Percentiles rank a stretch among this genome's conserved stretches.
phyloP scores from a whole-genome alignment of 2,329 filamentous ascomycete species.

The Fusarium decemcellulare region DNA sequence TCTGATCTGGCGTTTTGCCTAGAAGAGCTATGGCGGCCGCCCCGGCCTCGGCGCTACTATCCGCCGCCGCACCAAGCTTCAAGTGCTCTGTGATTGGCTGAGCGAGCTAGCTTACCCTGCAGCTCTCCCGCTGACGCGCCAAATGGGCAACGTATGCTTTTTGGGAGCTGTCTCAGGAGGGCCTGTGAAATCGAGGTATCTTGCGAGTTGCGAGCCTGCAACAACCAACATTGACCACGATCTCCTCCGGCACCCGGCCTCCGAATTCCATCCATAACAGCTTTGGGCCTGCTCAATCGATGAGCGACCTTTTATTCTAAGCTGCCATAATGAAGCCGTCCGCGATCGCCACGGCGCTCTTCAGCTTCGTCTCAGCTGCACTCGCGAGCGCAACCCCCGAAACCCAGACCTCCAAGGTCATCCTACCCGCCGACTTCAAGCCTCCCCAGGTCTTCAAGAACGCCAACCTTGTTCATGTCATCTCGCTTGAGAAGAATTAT shows the following conservation, averaged over 20 bases:
- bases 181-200: constrained; percentile 41
- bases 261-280: constrained; percentile 27
- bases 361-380: constrained; percentile 68
- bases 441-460: constrained; percentile 96
- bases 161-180: constrained; percentile 49
- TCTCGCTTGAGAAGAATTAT: constrained; percentile 95
- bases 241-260: constrained; percentile 27
- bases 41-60: constrained; percentile 43
- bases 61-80: constrained; percentile 22
- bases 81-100: constrained; percentile 45
- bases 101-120: constrained; percentile 41
- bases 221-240: constrained; percentile 27
- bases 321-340: constrained; percentile 58
- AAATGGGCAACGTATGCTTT: constrained; percentile 56
- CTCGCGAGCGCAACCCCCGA: constrained; percentile 56
- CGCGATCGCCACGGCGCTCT: constrained; percentile 69
- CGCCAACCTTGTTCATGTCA: constrained; percentile 88
- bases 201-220: constrained; percentile 39
- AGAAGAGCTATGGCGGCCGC: constrained; percentile 2
- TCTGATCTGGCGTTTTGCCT: constrained; percentile 14
- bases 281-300: constrained; percentile 50
- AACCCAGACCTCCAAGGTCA: constrained; percentile 69
- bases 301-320: constrained; percentile 47
- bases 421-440: constrained; percentile 78
- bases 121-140: constrained; percentile 48